phyloP scores from a whole-genome alignment of 805 yeast genomes.

The Tanozyma kutaoensis region DNA sequence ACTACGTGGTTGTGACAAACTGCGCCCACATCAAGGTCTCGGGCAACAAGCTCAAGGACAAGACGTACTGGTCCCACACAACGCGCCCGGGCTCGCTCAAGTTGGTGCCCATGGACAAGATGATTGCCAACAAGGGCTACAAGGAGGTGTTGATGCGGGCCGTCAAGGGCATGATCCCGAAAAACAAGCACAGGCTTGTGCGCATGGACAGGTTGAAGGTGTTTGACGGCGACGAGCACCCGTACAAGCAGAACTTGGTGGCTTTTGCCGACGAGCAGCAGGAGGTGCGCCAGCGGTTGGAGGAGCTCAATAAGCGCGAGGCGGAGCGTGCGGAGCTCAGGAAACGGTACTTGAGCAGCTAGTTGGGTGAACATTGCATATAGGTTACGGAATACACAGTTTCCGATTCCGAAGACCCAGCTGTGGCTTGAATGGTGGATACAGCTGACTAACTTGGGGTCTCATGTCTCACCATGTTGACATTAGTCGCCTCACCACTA shows the following conservation, averaged over 20 bases:
- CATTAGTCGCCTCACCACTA: no score
- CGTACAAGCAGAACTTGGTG: constrained; percentile 68
- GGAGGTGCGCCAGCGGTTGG: constrained; percentile 30
- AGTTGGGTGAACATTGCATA: no score
- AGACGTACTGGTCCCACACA: constrained; percentile 81
- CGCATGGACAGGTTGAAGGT: constrained; percentile 79
- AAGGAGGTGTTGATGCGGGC: constrained; percentile 81
- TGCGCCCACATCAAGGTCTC: constrained; percentile 72
- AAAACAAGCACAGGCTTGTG: constrained; percentile 65
- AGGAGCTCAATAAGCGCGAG: constrained; percentile 23
- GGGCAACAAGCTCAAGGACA: constrained; percentile 72
- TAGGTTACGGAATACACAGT: no score
- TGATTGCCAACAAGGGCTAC: constrained; percentile 69
- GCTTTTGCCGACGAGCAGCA: constrained; percentile 76
- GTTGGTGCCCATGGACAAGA: constrained; percentile 65
- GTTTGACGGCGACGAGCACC: constrained; percentile 80
- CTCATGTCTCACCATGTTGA: no score
- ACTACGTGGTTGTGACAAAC: constrained; percentile 92
- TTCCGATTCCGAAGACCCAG: no score
- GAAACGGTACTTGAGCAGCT: constrained; percentile 16
- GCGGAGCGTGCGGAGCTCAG: constrained; percentile 18
- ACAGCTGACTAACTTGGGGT: no score
- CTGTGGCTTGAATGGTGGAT: no score
- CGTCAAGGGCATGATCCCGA: constrained; percentile 93
- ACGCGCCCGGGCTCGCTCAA: constrained; percentile 83